Evolutionary conservation across 495 filamentous ascomycete genomes (phyloP), one percentile per base, ranked within the genome.

Genomic region (Hyaloscypha finlandica): DNA sequence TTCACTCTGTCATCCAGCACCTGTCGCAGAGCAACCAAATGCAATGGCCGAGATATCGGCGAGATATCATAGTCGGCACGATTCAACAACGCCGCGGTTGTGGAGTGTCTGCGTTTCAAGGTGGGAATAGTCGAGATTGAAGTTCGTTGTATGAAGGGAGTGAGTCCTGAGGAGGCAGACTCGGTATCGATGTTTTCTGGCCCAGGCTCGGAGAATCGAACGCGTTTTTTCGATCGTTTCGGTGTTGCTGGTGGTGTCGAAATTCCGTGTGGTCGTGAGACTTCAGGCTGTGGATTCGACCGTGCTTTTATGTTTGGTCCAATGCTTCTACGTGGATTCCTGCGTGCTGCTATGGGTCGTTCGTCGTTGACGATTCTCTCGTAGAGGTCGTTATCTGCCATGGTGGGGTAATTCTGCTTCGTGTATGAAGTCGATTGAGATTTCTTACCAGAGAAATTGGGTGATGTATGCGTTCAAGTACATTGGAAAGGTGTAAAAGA

Each of bases 141-240:
- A 1, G 89, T 83, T 20, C 87, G 85, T 12, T 78, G 77, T 61
- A 92, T 78, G 60, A 88, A 83, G 1, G 90, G 90, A 3, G 90
- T 93, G 29, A 94, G 75, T 16, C 90, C 89, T 0, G 89, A 91
- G 2, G 88, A 84, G 52, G 74, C 67, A 29, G 69, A 63, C 29
- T 75, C 73, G 33, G 75, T 77, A 58, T 74, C 39, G 29, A 67
- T 65, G 14, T 64, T 66, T 11, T 73, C 74, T 33, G 85, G 86
- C 4, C 87, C 89, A 6, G 88, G 89, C 61, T 92, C 88, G 0
- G 90, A 92, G 75, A 91, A 91, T 32, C 90, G 87, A 54, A 90
- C 89, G 70, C 81, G 83, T 71, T 92, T 91, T 69, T 83, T 85
- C 12, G 80, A 59, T 61, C 71, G 66, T 59, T 72, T 71, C 53